Evolutionary conservation across 495 filamentous ascomycete species (phyloP), one percentile per base, ranked within the genome.

Genomic region (Astrocystis sublimbata): DNA sequence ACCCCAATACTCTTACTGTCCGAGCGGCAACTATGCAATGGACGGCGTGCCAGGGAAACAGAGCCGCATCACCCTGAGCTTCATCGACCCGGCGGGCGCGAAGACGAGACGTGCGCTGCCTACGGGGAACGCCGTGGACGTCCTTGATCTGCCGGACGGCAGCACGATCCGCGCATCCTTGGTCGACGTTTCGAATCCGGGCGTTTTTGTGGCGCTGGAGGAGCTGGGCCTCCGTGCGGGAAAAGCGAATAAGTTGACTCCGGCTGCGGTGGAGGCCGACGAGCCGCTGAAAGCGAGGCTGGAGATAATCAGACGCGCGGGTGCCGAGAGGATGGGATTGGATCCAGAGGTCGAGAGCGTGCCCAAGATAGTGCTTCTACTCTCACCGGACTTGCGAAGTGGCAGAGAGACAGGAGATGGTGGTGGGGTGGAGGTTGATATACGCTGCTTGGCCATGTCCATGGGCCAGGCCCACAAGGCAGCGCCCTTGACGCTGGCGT

Each of bases 351-450:
- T 82, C 0, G 77, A 83, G 43, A 86, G 83, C 61, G 78, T 89
- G 3, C 88, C 88, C 0, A 91, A 90, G 76, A 84, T 92, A 17
- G 81, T 85, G 4, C 61, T 91, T 7, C 77, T 91, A 0, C 84
- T 84, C 23, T 56, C 70, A 4, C 54, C 13, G 45, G 3, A 74
- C 81, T 2, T 51, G 24, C n/a, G n/a, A n/a, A n/a, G n/a, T n/a
- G n/a, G n/a, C n/a, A n/a, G n/a, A n/a, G 8, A 31, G 55, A 26
- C 1, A 1, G n/a, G n/a, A n/a, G n/a, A n/a, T n/a, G 30, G 53
- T 19, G 21, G 41, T 12, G 35, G 72, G 10, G 68, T 74, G 15
- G 64, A 47, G 5, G 43, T 73, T 5, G 78, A 86, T 67, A 65
- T 88, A 15, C 71, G 78, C 13, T 80, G 81, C 69, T 57, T 78